Evolutionary conservation across 2,329 filamentous ascomycete species (phyloP).

Genomic region (Pseudofabraea citricarpa): DNA sequence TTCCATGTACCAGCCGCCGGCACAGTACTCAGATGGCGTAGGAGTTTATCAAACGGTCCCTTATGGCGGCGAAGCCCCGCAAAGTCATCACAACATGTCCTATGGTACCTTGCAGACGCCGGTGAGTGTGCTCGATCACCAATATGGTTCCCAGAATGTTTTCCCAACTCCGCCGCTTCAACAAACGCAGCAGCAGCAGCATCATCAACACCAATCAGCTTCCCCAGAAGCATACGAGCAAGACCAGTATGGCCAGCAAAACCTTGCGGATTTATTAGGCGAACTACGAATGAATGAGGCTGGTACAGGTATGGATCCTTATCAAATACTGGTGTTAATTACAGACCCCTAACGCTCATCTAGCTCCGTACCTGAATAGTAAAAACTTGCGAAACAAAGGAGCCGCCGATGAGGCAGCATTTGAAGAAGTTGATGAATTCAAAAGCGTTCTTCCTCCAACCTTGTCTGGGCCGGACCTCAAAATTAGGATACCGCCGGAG

Average conservation of each 20-base stretch:
- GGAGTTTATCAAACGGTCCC: constrained; percentile 32
- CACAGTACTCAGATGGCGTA: constrained; percentile 39
- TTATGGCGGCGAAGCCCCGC: constrained; percentile 33
- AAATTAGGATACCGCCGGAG: constrained; percentile 83
- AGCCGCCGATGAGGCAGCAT: constrained; percentile 54
- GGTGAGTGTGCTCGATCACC: constrained; percentile 45
- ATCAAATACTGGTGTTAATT: no score
- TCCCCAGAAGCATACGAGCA: constrained; percentile 50
- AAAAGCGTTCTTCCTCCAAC: constrained; percentile 67
- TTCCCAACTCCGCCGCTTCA: constrained; percentile 48
- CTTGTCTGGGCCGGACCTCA: constrained; percentile 63
- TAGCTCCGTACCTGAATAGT: constrained; percentile 80
- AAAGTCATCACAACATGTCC: constrained; percentile 41
- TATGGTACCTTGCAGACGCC: constrained; percentile 49
- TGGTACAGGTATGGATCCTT: constrained; percentile 80
- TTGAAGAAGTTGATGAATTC: constrained; percentile 69
- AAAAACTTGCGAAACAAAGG: constrained; percentile 39
- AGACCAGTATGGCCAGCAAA: constrained; percentile 63
- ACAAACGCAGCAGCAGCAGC: no score
- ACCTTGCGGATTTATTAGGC: constrained; percentile 76
- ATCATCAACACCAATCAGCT: constrained; percentile 26
- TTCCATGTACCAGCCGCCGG: constrained; percentile 44
- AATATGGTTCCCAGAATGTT: constrained; percentile 42
- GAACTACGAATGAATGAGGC: constrained; percentile 82
- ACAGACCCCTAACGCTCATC: constrained; percentile 9